These are phyloP conservation scores for Xylona heveae DNA, from an alignment of 495 filamentous ascomycete species.

Conservation along the genomic window DNA sequence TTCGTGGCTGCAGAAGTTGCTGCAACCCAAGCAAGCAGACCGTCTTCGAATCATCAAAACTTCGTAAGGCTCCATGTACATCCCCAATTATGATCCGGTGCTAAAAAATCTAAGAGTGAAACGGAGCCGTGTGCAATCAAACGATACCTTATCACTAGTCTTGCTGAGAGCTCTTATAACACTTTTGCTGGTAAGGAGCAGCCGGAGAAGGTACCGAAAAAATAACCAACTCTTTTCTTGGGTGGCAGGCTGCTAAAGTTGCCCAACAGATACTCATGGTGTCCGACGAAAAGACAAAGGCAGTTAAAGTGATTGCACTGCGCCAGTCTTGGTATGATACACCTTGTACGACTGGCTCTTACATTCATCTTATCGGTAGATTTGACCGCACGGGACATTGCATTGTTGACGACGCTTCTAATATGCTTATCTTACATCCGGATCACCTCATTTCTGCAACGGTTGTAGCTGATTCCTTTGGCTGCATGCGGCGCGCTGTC, in stretches of 20 bases:
- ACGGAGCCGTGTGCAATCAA: constrained; percentile 47
- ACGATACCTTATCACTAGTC: constrained; percentile 56
- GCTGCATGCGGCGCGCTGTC: constrained; percentile 70
- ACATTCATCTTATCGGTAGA: constrained; percentile 67
- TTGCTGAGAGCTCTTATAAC: constrained; percentile 42
- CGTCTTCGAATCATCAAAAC: constrained; percentile 6
- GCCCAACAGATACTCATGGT: constrained; percentile 47
- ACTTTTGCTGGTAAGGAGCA: constrained; percentile 34
- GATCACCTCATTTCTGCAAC: constrained; percentile 91
- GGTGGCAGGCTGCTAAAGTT: constrained; percentile 1
- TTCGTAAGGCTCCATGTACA: constrained; percentile 32
- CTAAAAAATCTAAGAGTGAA: constrained; percentile 24
- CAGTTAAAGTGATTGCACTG: constrained; percentile 46
- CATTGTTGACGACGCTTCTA: constrained; percentile 53
- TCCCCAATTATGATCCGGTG: constrained; percentile 8
- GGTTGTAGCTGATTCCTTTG: constrained; percentile 80
- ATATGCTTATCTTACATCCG: constrained; percentile 83
- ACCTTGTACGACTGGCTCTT: constrained; percentile 45
- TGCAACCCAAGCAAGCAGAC: constrained; percentile 23
- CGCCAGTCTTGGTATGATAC: constrained; percentile 74
- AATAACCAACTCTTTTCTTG: background rate
- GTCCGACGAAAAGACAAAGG: constrained; percentile 45
- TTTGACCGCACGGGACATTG: constrained; percentile 44
- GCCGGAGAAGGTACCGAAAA: constrained; percentile 57
- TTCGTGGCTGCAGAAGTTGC: constrained; percentile 27